Conservation (phyloP, 768 basidiomycete species). For the Hypholoma sublateritium region DNA sequence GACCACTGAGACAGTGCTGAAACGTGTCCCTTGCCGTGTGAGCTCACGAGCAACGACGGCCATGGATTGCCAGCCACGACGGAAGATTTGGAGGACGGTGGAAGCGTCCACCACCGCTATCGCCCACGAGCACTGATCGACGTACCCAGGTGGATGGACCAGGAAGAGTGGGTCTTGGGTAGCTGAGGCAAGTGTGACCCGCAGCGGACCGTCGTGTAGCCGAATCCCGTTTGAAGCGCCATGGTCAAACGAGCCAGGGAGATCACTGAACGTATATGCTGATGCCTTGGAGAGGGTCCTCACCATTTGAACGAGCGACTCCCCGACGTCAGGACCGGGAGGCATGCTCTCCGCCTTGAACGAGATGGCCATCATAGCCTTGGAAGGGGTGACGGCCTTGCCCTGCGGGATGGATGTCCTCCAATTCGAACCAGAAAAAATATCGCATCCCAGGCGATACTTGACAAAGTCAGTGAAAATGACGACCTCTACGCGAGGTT, state of each 20-base stretch:
- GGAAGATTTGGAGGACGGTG: conserved; percentile 4
- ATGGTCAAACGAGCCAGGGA: too few species aligned
- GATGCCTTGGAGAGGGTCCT: too few species aligned
- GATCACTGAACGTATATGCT: too few species aligned
- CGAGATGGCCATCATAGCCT: background rate
- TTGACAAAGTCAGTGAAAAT: background rate
- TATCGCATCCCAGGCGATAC: background rate
- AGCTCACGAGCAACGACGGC: conserved; percentile 3
- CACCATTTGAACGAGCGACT: too few species aligned
- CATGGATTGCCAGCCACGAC: conserved; percentile 2
- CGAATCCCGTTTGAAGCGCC: too few species aligned
- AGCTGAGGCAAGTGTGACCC: background rate
- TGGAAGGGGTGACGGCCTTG: background rate
- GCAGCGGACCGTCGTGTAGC: too few species aligned
- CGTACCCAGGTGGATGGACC: conserved; percentile 23
- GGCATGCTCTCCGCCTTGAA: background rate
- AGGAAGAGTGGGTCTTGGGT: background rate
- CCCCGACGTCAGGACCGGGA: too few species aligned
- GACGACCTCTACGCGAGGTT: background rate
- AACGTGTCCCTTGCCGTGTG: background rate
- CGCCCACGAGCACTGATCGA: background rate
- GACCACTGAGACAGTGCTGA: background rate
- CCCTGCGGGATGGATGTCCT: background rate
- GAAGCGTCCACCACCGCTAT: background rate
- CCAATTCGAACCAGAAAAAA: background rate